Conservation (phyloP, 768 basidiomycete genomes). For the Tricholoma matsutake region DNA sequence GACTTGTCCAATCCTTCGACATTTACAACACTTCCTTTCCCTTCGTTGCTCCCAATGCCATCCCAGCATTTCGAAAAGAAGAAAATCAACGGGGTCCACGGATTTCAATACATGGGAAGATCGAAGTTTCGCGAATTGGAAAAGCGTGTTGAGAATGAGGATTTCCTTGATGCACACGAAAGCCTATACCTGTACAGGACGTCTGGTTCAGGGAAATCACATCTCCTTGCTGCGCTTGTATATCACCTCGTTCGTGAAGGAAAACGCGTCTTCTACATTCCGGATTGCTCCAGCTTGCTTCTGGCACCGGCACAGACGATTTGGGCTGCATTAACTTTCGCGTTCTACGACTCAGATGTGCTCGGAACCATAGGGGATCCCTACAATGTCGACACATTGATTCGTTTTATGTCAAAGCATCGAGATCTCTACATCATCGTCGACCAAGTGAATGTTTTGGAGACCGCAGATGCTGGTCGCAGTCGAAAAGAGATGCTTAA, state of each 20-base stretch:
- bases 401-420: constrained; percentile 3
- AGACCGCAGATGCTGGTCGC: background rate
- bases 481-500: background rate
- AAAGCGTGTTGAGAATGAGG: background rate
- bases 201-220: constrained; percentile 14
- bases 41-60: constrained; percentile 11
- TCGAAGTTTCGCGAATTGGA: constrained; percentile 9
- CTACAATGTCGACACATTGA: constrained; percentile 7
- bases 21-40: constrained; percentile 13
- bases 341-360: constrained; percentile 7
- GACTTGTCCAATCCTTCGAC: constrained; percentile 13
- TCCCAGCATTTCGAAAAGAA: constrained; percentile 4
- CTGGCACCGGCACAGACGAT: background rate
- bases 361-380: constrained; percentile 6
- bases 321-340: constrained; percentile 9
- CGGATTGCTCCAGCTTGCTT: constrained; percentile 10
- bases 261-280: constrained; percentile 13
- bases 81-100: constrained; percentile 5
- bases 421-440: constrained; percentile 13
- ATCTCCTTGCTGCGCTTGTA: constrained; percentile 15
- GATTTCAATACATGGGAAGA: constrained; percentile 15
- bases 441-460: constrained; percentile 13
- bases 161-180: constrained; percentile 4
- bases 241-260: constrained; percentile 13
- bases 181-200: constrained; percentile 12